Conservation (phyloP, 2,329 filamentous ascomycete species). For the Chaetothyriales sp. region DNA sequence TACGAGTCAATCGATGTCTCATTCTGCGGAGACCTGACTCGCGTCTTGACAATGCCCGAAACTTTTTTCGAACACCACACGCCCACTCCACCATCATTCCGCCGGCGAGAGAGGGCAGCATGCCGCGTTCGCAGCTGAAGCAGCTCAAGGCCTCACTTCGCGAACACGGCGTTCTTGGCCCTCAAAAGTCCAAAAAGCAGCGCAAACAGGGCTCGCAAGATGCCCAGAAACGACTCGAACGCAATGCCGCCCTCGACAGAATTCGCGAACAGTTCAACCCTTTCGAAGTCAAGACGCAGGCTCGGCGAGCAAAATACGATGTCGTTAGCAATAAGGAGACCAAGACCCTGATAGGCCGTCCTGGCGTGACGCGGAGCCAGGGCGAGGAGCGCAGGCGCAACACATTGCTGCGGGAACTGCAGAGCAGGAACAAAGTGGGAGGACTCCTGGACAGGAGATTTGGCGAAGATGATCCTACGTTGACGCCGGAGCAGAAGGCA, state of each 20-base stretch:
- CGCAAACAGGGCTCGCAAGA: slow-evolving; percentile 59
- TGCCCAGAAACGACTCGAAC: slow-evolving; percentile 61
- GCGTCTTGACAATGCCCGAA: not conserved
- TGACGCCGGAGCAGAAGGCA: slow-evolving; percentile 88
- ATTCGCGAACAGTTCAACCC: slow-evolving; percentile 97
- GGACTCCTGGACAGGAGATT: slow-evolving; percentile 88
- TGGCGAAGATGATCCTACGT: slow-evolving; percentile 84
- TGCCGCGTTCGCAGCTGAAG: slow-evolving; percentile 95
- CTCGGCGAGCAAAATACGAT: slow-evolving; percentile 69
- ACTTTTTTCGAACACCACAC: not conserved
- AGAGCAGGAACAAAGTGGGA: slow-evolving; percentile 76
- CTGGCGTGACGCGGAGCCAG: slow-evolving; percentile 69
- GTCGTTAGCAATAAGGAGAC: slow-evolving; percentile 55
- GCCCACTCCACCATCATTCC: not conserved
- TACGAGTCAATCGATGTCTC: not conserved
- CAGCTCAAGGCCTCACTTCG: slow-evolving; percentile 80
- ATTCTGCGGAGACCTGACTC: not conserved
- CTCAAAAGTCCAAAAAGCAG: slow-evolving; percentile 91
- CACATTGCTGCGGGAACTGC: slow-evolving; percentile 80
- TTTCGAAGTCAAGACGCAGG: slow-evolving; percentile 78
- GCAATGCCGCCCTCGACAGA: slow-evolving; percentile 61
- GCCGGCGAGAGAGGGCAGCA: slow-evolving; percentile 25
- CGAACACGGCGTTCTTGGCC: slow-evolving; percentile 79
- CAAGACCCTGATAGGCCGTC: slow-evolving; percentile 51
- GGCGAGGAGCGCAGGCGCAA: slow-evolving; percentile 75